These are phyloP conservation scores for Termitomyces sp. DNA, from an alignment of 768 basidiomycete genomes.

Conservation along the genomic window DNA sequence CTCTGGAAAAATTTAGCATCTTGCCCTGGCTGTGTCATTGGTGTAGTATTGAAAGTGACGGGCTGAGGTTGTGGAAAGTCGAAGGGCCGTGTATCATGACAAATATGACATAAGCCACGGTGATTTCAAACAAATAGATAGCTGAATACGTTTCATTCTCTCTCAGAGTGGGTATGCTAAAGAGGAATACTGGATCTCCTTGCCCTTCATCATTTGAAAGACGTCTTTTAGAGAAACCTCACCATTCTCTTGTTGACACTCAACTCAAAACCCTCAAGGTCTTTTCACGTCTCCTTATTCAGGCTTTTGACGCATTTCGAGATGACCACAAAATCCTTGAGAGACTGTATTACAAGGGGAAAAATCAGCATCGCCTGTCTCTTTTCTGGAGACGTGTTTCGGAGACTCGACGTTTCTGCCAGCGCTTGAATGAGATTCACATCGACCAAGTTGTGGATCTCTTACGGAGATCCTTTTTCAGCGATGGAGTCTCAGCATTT, in stretches of 20 bases:
- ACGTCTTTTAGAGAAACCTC: constrained; percentile 19
- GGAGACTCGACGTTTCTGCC: constrained; percentile 55
- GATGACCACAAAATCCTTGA: constrained; percentile 59
- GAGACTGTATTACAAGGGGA: constrained; percentile 71
- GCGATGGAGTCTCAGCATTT: constrained; percentile 19
- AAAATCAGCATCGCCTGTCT: constrained; percentile 68
- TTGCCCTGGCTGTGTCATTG: constrained; percentile 60
- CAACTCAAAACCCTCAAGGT: constrained; percentile 57
- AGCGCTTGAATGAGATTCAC: constrained; percentile 27
- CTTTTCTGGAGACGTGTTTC: constrained; percentile 65
- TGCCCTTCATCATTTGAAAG: constrained; percentile 13
- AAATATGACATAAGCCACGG: background rate
- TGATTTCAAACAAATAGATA: too few relatives aligned
- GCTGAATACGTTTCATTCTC: background rate
- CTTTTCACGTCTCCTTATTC: constrained; percentile 46
- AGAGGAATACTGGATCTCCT: constrained; percentile 1
- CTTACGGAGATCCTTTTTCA: constrained; percentile 51
- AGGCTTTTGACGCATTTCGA: constrained; percentile 31
- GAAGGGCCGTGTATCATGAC: background rate
- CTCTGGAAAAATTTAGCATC: constrained; percentile 91
- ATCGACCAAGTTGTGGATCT: constrained; percentile 26
- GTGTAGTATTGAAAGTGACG: background rate
- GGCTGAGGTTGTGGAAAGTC: background rate
- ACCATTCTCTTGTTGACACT: constrained; percentile 41
- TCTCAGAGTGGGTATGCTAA: background rate